Evolutionary conservation across 2,329 filamentous ascomycete species (phyloP), one percentile per base, ranked within the genome.

Genomic region (Exophiala aquamarina): DNA sequence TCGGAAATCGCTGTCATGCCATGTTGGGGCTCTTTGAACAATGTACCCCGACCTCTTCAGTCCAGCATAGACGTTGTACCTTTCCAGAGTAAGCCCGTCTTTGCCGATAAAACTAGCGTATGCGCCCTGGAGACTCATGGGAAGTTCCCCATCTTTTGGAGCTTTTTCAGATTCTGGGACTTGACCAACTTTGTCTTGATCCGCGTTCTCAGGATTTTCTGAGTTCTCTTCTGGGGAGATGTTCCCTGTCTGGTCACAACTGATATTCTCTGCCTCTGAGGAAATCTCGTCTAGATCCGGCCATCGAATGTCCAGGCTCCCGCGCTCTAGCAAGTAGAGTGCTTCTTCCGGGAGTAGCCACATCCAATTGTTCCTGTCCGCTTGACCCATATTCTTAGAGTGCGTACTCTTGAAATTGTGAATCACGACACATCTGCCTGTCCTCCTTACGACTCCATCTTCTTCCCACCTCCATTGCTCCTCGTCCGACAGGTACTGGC

Each of bases 311-410:
- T 97, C 89, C 60, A 97, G 61, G 37, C 81, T 90, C 0, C 92
- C 93, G 60, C 93, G 76, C 71, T 98, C 93, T 7, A 97, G 75
- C 54, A 96, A 67, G 61, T 90, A 96, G 43, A 98, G 74, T 4
- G 90, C 88, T 68, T 98, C 93, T 64, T 98, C 93, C 0, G 92
- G 92, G 31, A 95, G 67, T 41, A 98, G 64, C 91, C 91, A 96
- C 32, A 91, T 71, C 53, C 79, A 82, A 21, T 83, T 79, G 50
- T 76, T 76, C 3, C 77, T 78, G 47, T 83, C 79, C 1, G 81
- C 79, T 45, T 83, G 81, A 0, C 93, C 93, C 65, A 92, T 84
- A n/a, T 82, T 85, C 61, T 82, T 81, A 64, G 86, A 85, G 63
- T 83, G 77, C n/a, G 79, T 77, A 1, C 89, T 87, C 52, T 79